phyloP scores from a whole-genome alignment of 2,329 filamentous ascomycete genomes.

The Penicillium sp. region DNA sequence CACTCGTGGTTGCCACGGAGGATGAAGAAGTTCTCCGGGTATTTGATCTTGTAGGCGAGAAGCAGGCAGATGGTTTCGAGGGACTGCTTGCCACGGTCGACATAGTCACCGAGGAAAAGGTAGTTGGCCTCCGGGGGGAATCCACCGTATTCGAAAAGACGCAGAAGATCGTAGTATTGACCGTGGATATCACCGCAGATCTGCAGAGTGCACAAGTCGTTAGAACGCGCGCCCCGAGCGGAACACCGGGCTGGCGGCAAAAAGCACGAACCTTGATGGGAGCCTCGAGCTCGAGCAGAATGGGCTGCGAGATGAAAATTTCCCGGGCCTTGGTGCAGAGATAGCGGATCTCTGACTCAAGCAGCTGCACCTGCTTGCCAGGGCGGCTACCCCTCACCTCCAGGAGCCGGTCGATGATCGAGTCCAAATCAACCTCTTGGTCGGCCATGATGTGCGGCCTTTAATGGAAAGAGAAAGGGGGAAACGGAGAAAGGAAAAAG shows the following conservation, averaged over 20 bases:
- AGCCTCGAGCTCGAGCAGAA: constrained; percentile 93
- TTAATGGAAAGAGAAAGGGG: constrained; percentile 29
- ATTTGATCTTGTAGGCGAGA: constrained; percentile 99
- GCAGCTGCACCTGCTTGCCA: constrained; percentile 95
- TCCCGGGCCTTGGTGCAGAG: constrained; percentile 98
- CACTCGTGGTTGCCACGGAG: constrained; percentile 98
- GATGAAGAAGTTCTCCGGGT: constrained; percentile 99
- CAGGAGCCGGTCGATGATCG: constrained; percentile 96
- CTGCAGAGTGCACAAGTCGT: constrained; percentile 47
- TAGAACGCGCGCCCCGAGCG: constrained; percentile 9
- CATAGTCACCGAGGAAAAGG: constrained; percentile 98
- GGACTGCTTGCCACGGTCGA: constrained; percentile 98
- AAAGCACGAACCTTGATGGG: constrained; percentile 80
- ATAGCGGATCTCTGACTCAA: constrained; percentile 94
- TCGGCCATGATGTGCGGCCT: constrained; percentile 64
- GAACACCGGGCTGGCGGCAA: not conserved
- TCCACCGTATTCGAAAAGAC: constrained; percentile 96
- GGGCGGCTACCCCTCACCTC: constrained; percentile 97
- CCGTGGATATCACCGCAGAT: constrained; percentile 99
- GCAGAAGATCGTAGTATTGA: constrained; percentile 96
- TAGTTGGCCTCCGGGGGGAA: constrained; percentile 99
- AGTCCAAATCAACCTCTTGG: constrained; percentile 94
- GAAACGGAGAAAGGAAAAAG: constrained; percentile 23
- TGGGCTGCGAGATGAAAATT: constrained; percentile 99
- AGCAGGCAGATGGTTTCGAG: constrained; percentile 97